phyloP scores from a whole-genome alignment of 208 protist genomes.

The Trypanosoma cruzi region DNA sequence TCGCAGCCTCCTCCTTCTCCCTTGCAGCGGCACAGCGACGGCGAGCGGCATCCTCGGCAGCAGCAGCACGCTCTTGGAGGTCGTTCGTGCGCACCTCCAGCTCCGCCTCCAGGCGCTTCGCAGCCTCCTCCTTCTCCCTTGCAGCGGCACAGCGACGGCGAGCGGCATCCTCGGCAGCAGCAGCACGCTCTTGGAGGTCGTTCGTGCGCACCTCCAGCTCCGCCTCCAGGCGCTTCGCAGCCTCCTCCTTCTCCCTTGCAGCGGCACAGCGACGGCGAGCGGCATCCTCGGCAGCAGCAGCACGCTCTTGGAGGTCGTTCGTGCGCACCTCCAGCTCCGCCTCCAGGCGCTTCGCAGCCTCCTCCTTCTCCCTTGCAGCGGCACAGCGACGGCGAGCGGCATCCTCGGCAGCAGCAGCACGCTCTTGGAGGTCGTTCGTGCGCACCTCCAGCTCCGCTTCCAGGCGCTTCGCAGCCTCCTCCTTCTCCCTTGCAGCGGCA shows the following conservation, averaged over 20 bases:
- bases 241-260: not conserved
- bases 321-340: not conserved
- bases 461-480: slow-evolving; percentile 16
- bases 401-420: not conserved
- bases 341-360: not conserved
- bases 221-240: not conserved
- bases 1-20: not conserved
- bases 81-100: not conserved
- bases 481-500: slow-evolving; percentile 18
- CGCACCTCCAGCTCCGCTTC: slow-evolving; percentile 18
- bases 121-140: not conserved
- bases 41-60: not conserved
- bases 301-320: not conserved
- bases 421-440: slow-evolving; percentile 1
- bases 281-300: not conserved
- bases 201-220: not conserved
- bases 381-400: not conserved
- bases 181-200: not conserved
- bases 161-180: not conserved
- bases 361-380: not conserved
- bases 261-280: not conserved
- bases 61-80: not conserved
- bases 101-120: not conserved
- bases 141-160: not conserved
- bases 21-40: not conserved